Conservation (phyloP, 2,329 filamentous ascomycete species). For the Aspergillus thermomutatus region DNA sequence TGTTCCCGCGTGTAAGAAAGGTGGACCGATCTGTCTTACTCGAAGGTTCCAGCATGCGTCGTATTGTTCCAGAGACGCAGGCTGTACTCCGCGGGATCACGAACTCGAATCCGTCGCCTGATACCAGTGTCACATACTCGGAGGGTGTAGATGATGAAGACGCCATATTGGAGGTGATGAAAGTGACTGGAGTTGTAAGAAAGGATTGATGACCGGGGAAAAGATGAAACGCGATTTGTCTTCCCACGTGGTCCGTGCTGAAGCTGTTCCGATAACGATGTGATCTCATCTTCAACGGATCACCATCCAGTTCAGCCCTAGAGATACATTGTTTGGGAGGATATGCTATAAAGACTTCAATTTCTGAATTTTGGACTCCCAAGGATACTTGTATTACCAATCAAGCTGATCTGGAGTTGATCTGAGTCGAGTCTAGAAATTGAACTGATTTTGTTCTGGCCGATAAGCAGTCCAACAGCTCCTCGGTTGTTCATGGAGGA, state of each 20-base stretch:
- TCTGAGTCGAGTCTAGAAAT: not conserved
- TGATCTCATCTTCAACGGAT: not conserved
- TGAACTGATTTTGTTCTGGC: not conserved
- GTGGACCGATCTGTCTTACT: slow-evolving; percentile 44
- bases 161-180: slow-evolving; percentile 11
- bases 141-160: slow-evolving; percentile 22
- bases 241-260: slow-evolving; percentile 25
- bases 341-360: not conserved
- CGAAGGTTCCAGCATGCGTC: slow-evolving; percentile 60
- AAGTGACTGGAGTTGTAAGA: slow-evolving; percentile 3
- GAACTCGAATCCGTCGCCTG: slow-evolving; percentile 63
- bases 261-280: slow-evolving; percentile 17
- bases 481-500: not conserved
- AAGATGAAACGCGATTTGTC: not conserved
- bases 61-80: slow-evolving; percentile 59
- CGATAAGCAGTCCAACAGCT: not conserved
- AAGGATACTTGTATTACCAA: not conserved
- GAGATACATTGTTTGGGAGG: not conserved
- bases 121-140: slow-evolving; percentile 63
- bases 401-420: not conserved
- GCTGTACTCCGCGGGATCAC: slow-evolving; percentile 60
- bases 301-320: not conserved
- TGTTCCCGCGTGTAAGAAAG: not conserved
- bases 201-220: not conserved
- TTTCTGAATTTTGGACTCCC: not conserved